Evolutionary conservation across 177 flowering plant species (phyloP), one percentile per base, ranked within the genome.

Genomic region (Vitis hybrid): DNA sequence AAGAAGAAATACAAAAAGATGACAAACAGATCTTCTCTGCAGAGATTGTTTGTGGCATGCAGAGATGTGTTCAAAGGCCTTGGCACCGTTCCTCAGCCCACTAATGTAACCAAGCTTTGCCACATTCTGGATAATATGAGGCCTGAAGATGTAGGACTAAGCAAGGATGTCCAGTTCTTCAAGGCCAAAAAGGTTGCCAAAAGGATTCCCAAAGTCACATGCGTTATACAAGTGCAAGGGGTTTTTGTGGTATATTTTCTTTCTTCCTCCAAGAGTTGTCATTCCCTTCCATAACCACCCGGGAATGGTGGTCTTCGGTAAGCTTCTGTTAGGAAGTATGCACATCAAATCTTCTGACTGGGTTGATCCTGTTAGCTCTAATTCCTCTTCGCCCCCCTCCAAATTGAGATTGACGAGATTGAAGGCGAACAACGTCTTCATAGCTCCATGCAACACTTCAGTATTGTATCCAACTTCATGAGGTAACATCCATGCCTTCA

Each of bases 201-300:
- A 20, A 85, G 78, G 70, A 72, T 69, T 66, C 88, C 84, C 18
- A 81, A 80, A 55, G 85, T 90, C 68, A 78, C 83, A 3, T 83
- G 73, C 63, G 78, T 91, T 50, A 56, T 85, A 88, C 84, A 65
- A 83, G 39, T 80, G 87, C 63, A 16, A 83, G 15, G 81, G 86
- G 16, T 91, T 93, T 55, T 88, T 92, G 78, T 9, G 90, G 69
- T 86, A 86, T 56, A 74, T 90, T 20, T 90, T 93, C 82, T 88
- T 89, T 68, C 83, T 93, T 51, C 98, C 94, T 5, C 82, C 83
- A 69, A 75, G 59, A 15, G 92, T 79, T 12, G 90, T 88, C 26
- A 88, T 93, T 58, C 98, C 96, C 8, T 87, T 93, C 16, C 98
- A 93, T 60, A 89, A 93, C 76, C 98, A 93, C 77, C 98, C 96